A percentile compares a stretch with the other conserved stretches of the same genome.
These are phyloP conservation scores for Phytophthora constricta DNA, from an alignment of 352 stramenopile genomes.

Conservation along the genomic window DNA sequence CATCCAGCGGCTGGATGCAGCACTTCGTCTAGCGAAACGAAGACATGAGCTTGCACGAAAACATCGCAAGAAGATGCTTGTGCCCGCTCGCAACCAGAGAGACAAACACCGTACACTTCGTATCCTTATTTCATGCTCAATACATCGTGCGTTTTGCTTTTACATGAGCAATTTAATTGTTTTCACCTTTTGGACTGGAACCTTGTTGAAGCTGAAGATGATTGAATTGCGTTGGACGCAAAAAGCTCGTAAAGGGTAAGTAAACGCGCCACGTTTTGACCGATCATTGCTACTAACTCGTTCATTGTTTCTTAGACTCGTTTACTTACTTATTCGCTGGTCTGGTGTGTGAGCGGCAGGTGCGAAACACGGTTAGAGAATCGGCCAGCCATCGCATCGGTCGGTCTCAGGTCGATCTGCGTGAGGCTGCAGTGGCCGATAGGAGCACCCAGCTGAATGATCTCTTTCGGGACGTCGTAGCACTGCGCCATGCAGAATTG, in stretches of 20 bases:
- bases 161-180: not conserved
- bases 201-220: not conserved
- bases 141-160: constrained; percentile 24
- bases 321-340: constrained; percentile 61
- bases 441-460: constrained; percentile 77
- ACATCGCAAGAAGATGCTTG: too few relatives aligned
- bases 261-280: too few relatives aligned
- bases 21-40: constrained; percentile 20
- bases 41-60: too few relatives aligned
- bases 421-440: constrained; percentile 82
- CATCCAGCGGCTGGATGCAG: constrained; percentile 23
- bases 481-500: constrained; percentile 75
- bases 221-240: not conserved
- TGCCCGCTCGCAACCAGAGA: too few relatives aligned
- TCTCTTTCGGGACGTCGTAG: constrained; percentile 71
- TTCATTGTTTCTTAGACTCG: constrained; percentile 24
- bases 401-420: constrained; percentile 62
- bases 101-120: constrained; percentile 23
- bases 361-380: constrained; percentile 76
- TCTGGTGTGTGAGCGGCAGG: constrained; percentile 74
- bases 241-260: too few relatives aligned
- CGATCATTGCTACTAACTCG: not conserved
- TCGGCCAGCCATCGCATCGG: constrained; percentile 54
- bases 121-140: constrained; percentile 20
- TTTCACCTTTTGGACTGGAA: constrained; percentile 5